Percentiles rank a stretch among this genome's conserved stretches.
These are phyloP conservation scores for Boletus vermiculosoides DNA, from an alignment of 768 basidiomycete genomes.

Conservation along the genomic window DNA sequence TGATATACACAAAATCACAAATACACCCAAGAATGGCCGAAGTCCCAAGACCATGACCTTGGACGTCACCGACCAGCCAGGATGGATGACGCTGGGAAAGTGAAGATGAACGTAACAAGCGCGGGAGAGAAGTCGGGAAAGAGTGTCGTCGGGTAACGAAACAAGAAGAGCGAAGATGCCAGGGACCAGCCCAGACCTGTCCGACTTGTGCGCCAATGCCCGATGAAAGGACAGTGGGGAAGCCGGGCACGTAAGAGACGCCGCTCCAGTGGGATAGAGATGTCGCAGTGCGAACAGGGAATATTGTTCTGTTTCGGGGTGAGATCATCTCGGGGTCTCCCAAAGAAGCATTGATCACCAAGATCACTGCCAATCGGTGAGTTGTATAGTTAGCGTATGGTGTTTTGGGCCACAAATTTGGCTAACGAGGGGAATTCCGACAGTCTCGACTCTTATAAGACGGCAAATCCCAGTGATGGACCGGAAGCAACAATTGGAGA, in stretches of 20 bases:
- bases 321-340: background rate
- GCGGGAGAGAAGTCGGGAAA: background rate
- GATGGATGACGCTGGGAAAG: background rate
- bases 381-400: background rate
- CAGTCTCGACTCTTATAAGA: too few relatives aligned
- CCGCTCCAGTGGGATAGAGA: background rate
- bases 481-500: background rate
- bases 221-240: background rate
- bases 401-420: background rate
- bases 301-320: background rate
- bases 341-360: background rate
- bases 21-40: constrained; percentile 3
- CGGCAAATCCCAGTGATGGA: background rate
- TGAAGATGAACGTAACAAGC: background rate
- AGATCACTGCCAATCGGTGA: constrained; percentile 12
- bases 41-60: constrained; percentile 13
- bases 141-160: background rate
- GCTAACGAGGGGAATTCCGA: background rate
- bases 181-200: constrained; percentile 18
- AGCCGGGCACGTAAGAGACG: background rate
- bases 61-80: constrained; percentile 3
- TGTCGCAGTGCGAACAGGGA: background rate
- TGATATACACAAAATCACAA: constrained; percentile 1
- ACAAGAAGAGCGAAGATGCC: background rate
- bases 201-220: background rate